Base-by-base conservation (phyloP, 2,329 filamentous ascomycete species). In the Apiospora arundinis region DNA sequence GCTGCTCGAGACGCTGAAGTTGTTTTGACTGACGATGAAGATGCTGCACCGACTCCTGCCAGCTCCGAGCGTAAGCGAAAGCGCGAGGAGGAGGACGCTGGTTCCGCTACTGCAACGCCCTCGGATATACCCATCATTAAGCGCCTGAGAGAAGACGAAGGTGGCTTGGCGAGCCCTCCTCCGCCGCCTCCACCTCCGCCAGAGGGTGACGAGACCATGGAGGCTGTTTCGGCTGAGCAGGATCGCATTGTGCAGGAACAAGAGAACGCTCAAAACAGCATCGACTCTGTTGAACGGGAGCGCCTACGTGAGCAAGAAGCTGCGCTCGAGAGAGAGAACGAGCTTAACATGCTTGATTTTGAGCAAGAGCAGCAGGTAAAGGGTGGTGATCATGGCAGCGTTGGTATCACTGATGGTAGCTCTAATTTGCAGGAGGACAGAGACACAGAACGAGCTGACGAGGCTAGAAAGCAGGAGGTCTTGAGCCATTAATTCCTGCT, bases 21-120 rank as follows among this genome's bases (percentile, higher is more conserved):
- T 71, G 79, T 48, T 74, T 79, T 72, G 81, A 81, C 65, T 28
- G 85, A 88, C 71, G 81, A 83, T n/a, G 86, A 86, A 73, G 81
- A 83, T 65, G 75, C 74, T 32, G 81, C 77, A 28, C 85, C 85
- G 14, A 81, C 82, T 3, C 85, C 87, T 4, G 82, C 81, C 49
- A 86, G 86, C 70, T 80, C 84, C 37, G 86, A 88, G 37, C 83
- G 88, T 67, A 94, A 94, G 80, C 88, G 92, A 12, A 94, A 94
- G 80, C 87, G 91, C 67, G 83, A 85, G 12, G 84, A 85, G 6
- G 83, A 83, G 48, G 74, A 74, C 6, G 75, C 74, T 46, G 83
- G 82, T 21, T 85, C 85, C 40, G 82, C 83, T 1, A 83, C 81
- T 48, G 77, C 81, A 49, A 88, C 86, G 1, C 87, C 88, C 0